Base-by-base conservation (phyloP, 495 filamentous ascomycete genomes). In the Xylaria cubensis region DNA sequence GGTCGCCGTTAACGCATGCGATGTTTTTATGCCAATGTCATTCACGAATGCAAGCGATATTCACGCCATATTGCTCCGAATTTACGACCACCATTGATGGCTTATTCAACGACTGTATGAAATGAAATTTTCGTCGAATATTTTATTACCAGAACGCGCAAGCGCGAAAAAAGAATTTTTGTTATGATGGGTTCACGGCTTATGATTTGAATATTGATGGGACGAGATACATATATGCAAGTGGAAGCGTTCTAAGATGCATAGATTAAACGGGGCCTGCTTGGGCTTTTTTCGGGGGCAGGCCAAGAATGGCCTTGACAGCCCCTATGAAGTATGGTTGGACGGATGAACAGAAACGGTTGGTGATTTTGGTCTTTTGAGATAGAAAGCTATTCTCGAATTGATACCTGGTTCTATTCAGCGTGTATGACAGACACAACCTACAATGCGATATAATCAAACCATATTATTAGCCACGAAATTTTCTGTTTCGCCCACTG, bases 21-120 rank as follows among this genome's bases (percentile, higher is more conserved):
- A 79, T 76, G 72, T 70, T 69, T 69, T 74, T 74, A 76, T 53
- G 70, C 41, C 70, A 34, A 56, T 67, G 63, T 72, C 70, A 66
- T 39, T 72, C 50, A 72, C 42, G 70, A 72, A 51, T 65, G 50
- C 70, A 67, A 67, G 63, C 70, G 51, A 72, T 51, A 72, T 41
- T 48, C 64, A 75, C 75, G 73, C 62, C 76, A 78, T 75, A 76
- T 75, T 77, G 74, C 73, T 78, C 76, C 74, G 76, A 79, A 29
- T 73, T 79, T 78, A 79, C 70, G 77, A 79, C 71, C 76, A 74
- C 75, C 70, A 69, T 75, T 75, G 64, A 79, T 73, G 73, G 74
- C 74, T 65, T 64, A 74, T 76, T 77, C 77, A 73, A 79, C 67
- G 77, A 79, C 29, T 78, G 77, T 79, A 79, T 78, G 77, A 79